Evolutionary conservation across 2,329 filamentous ascomycete genomes (phyloP), one percentile per base, ranked within the genome.

Genomic region (Rhytidhysteron rufulum): DNA sequence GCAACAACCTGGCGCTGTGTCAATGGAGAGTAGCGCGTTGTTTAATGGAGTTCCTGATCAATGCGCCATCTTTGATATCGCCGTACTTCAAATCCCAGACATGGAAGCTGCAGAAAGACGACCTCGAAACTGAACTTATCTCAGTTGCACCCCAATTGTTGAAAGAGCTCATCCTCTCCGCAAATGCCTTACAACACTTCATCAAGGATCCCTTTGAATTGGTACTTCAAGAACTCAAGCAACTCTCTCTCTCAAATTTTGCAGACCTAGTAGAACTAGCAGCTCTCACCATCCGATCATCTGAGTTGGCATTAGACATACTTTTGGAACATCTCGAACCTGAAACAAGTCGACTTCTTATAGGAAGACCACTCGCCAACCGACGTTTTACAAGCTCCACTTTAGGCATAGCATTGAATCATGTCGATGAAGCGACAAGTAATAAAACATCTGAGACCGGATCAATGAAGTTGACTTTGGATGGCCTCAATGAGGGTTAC

Each of bases 391-490:
- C 65, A 2, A 51, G 49, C 6, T 65, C 61, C 30, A 29, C 63
- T 7, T 60, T 61, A 24, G 64, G 59, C 1, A 63, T 70, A 25
- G 66, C 65, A 1, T 18, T 70, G 6, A 65, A 71, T 37, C 66
- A 70, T 39, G 57, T 70, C 11, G 62, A 65, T 17, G 63, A 69
- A 44, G 60, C 58, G 2, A 44, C 42, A 20, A 47, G 49, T 11
- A 33, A 29, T 42, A 16, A 20, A 10, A 46, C 47, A 21, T 15
- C 38, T 4, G 39, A 47, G 30, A 38, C 25, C 31, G 49, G 48
- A 20, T 36, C 39, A 10, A 30, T 55, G 13, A 34, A 40, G 20
- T 40, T 56, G 15, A 13, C 24, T 17, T 1, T 49, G 10, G 39
- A 53, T 5, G 37, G 40, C 11, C 3, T 39, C 19, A 36, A 45